A percentile compares a stretch with the other conserved stretches of the same genome.
Conservation (phyloP, 495 filamentous ascomycete genomes). For the Tuber umbilicatum region DNA sequence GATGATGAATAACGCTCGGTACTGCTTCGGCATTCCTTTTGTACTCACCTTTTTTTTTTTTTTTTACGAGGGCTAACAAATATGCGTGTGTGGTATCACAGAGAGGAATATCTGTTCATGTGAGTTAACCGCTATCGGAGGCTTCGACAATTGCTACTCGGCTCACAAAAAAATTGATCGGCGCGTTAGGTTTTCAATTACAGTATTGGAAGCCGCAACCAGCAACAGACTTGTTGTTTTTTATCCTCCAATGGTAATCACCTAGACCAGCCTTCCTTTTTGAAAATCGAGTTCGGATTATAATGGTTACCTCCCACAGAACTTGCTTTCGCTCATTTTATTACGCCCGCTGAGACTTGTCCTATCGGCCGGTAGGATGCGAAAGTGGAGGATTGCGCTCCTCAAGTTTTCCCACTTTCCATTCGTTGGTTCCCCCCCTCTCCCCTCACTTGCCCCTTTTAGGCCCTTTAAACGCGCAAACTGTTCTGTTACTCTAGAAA, state of each 20-base stretch:
- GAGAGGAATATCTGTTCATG: conserved; percentile 83
- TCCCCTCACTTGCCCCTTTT: conserved; percentile 4
- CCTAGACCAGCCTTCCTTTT: conserved; percentile 19
- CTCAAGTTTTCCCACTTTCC: conserved; percentile 65
- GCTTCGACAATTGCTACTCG: conserved; percentile 44
- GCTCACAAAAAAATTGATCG: conserved; percentile 70
- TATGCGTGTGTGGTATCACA: conserved; percentile 36
- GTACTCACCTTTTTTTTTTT: not conserved
- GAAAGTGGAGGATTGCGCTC: conserved; percentile 62
- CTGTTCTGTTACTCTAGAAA: not conserved
- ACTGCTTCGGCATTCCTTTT: conserved; percentile 12
- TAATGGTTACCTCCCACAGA: conserved; percentile 50
- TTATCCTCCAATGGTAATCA: conserved; percentile 57
- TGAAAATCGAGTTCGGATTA: conserved; percentile 2
- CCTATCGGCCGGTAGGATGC: conserved; percentile 63
- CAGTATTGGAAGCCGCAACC: conserved; percentile 53
- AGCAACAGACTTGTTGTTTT: conserved; percentile 76
- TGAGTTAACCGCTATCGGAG: conserved; percentile 41
- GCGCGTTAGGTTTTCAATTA: conserved; percentile 66
- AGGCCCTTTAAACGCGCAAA: conserved; percentile 1
- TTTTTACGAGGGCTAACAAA: not conserved
- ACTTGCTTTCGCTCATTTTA: conserved; percentile 73
- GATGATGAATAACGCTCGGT: conserved; percentile 43
- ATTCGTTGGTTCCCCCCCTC: conserved; percentile 46
- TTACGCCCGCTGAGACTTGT: conserved; percentile 78